Evolutionary conservation across 768 basidiomycete genomes (phyloP).

Genomic region (Tulasnella calospora): DNA sequence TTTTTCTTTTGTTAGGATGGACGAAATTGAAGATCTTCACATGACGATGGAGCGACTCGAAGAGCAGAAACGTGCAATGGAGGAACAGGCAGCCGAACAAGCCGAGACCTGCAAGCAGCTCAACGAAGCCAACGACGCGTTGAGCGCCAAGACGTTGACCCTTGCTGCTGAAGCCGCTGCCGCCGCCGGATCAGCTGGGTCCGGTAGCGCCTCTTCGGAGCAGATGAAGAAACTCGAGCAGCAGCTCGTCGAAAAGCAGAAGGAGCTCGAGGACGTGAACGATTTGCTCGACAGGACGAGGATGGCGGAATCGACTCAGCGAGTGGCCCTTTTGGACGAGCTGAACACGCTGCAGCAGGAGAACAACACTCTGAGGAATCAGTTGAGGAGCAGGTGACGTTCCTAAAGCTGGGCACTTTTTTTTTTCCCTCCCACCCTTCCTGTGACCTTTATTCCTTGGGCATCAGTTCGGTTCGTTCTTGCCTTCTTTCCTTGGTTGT

Average conservation of each 20-base stretch:
- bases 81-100: constrained; percentile 62
- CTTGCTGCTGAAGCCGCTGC: constrained; percentile 65
- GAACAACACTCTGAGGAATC: constrained; percentile 63
- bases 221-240: constrained; percentile 53
- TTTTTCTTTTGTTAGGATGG: constrained; percentile 45
- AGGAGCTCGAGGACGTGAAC: constrained; percentile 57
- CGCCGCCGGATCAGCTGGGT: constrained; percentile 54
- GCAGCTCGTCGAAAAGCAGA: constrained; percentile 57
- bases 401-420: not conserved
- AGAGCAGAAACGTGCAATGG: constrained; percentile 64
- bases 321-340: constrained; percentile 81
- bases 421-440: not conserved
- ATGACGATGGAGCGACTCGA: constrained; percentile 55
- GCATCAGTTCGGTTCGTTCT: not conserved
- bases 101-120: constrained; percentile 69
- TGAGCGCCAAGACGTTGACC: constrained; percentile 65
- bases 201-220: constrained; percentile 24
- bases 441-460: not conserved
- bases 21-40: constrained; percentile 60
- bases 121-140: constrained; percentile 68
- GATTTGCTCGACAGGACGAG: constrained; percentile 66
- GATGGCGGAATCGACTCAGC: constrained; percentile 70
- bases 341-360: constrained; percentile 78
- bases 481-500: not conserved
- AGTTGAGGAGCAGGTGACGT: constrained; percentile 42